Evolutionary conservation across 371 early-diverging fungal genomes (phyloP).

Genomic region (Rhizomucor pusillus): DNA sequence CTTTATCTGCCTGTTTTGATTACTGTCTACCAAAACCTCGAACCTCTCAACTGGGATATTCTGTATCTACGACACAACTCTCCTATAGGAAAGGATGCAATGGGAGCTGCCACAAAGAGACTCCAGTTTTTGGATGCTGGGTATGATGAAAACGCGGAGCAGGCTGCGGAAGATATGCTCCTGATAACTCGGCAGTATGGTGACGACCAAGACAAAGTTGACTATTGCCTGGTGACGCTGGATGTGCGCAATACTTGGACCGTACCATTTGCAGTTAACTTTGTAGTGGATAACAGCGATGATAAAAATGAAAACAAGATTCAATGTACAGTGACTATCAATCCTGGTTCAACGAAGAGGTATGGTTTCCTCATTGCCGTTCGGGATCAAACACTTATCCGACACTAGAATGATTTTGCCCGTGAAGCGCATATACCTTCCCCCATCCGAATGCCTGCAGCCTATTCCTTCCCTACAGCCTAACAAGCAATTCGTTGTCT

Average conservation of each 20-base stretch:
- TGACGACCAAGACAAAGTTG: slow-evolving; percentile 36
- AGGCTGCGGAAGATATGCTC: slow-evolving; percentile 16
- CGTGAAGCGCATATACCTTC: slow-evolving; percentile 58
- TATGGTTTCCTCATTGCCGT: slow-evolving; percentile 3
- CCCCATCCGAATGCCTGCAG: slow-evolving; percentile 37
- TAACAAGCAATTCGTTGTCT: slow-evolving; percentile 79
- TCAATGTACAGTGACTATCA: slow-evolving; percentile 25
- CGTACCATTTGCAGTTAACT: slow-evolving; percentile 64
- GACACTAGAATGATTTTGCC: slow-evolving; percentile 65
- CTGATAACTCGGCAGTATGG: slow-evolving; percentile 15
- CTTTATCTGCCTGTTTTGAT: slow-evolving; percentile 68
- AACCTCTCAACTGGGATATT: slow-evolving; percentile 66
- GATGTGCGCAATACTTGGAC: slow-evolving; percentile 81
- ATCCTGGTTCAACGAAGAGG: slow-evolving; percentile 40
- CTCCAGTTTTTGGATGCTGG: slow-evolving; percentile 4
- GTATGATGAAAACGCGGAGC: slow-evolving; percentile 3
- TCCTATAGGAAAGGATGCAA: slow-evolving; percentile 14
- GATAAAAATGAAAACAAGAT: slow-evolving; percentile 13
- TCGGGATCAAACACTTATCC: slow-evolving; percentile 1
- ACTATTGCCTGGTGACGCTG: slow-evolving; percentile 72
- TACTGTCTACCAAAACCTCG: slow-evolving; percentile 68
- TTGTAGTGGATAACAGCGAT: slow-evolving; percentile 60
- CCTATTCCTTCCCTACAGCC: slow-evolving; percentile 70
- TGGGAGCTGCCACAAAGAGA: slow-evolving; percentile 19
- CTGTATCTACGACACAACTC: slow-evolving; percentile 48